Conservation (phyloP, 2,329 filamentous ascomycete species). For the Colletotrichum sp. region DNA sequence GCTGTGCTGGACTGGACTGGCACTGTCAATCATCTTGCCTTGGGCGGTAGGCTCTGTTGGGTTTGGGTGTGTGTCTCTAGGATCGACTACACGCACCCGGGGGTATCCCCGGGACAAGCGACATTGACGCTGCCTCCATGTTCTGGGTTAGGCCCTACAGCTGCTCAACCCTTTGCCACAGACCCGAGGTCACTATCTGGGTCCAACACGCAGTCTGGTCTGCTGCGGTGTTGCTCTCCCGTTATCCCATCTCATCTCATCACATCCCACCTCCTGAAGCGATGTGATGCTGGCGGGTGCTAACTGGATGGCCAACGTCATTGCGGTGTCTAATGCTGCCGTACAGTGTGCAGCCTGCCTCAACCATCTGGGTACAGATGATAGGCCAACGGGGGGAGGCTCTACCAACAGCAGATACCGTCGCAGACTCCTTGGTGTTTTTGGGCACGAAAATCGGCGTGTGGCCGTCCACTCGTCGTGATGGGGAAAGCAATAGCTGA, state of each 20-base stretch:
- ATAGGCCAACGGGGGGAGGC: not conserved
- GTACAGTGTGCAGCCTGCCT: not conserved
- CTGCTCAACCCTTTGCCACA: not conserved
- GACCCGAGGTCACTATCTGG: not conserved
- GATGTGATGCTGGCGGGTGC: not conserved
- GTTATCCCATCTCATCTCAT: not conserved
- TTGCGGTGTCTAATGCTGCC: not conserved
- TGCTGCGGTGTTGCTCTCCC: slow-evolving; percentile 5
- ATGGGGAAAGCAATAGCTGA: not conserved
- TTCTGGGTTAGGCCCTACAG: not conserved
- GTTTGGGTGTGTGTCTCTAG: not conserved
- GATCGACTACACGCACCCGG: not conserved
- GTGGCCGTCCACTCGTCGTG: not conserved
- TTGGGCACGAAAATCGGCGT: not conserved
- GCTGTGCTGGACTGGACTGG: not conserved
- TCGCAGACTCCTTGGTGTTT: not conserved
- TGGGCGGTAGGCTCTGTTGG: not conserved
- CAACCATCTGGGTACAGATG: not conserved
- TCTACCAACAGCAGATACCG: not conserved
- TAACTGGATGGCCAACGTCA: not conserved
- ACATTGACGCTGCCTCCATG: not conserved
- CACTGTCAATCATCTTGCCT: not conserved
- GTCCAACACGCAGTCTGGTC: not conserved
- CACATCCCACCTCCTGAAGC: not conserved
- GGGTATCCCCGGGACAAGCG: not conserved